A percentile compares a stretch with the other conserved stretches of the same genome.
Conservation (phyloP, 345 rosid genomes). For the Garcia nutans region DNA sequence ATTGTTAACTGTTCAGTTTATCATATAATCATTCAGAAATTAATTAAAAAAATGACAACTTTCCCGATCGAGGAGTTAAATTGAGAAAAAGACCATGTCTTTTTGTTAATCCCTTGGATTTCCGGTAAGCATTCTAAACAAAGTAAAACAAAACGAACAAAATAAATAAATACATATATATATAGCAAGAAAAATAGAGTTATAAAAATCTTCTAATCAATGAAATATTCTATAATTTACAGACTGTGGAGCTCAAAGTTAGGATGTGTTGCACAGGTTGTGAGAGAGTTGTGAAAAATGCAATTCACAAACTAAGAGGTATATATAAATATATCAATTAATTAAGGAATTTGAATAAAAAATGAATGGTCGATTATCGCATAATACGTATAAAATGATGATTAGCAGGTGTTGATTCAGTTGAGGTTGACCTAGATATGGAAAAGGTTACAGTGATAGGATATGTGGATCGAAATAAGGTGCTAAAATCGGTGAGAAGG, state of each 20-base stretch:
- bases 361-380: too few species aligned
- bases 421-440: slow-evolving; percentile 66
- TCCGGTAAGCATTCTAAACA: too few species aligned
- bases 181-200: background rate
- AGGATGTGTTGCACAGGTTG: slow-evolving; percentile 97
- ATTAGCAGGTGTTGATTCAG: slow-evolving; percentile 64
- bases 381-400: too few species aligned
- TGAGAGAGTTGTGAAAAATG: slow-evolving; percentile 80
- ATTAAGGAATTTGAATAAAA: too few species aligned
- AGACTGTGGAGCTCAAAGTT: slow-evolving; percentile 96
- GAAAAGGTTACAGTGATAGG: slow-evolving; percentile 81
- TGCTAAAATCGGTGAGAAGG: slow-evolving; percentile 76
- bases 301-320: slow-evolving; percentile 88
- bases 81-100: too few species aligned
- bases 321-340: background rate
- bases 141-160: too few species aligned
- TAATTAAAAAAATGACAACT: too few species aligned
- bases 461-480: slow-evolving; percentile 84
- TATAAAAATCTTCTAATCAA: background rate
- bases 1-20: too few species aligned
- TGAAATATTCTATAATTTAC: slow-evolving; percentile 1
- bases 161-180: too few species aligned
- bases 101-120: too few species aligned
- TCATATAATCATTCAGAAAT: too few species aligned
- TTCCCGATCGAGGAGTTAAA: too few species aligned